Evolutionary conservation across 768 basidiomycete genomes (phyloP).

Genomic region (Xerocomellus intermedius): DNA sequence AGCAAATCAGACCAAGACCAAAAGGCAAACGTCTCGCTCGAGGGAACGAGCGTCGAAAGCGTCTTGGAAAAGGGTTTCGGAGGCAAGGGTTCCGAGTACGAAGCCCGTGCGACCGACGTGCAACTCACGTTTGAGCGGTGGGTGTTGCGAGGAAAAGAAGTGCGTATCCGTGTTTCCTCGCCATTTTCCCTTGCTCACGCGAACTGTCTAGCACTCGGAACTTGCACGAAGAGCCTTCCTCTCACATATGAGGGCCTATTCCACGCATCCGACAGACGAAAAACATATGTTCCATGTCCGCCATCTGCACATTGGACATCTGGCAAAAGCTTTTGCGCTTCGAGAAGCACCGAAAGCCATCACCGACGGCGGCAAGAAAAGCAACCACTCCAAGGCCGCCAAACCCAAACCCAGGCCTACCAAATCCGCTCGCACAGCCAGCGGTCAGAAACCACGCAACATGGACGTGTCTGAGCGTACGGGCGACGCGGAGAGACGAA

Average conservation of each 20-base stretch:
- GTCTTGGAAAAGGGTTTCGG: conserved; percentile 84
- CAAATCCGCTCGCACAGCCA: conserved; percentile 11
- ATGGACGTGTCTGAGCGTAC: conserved; percentile 38
- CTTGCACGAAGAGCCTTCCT: conserved; percentile 83
- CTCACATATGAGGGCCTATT: conserved; percentile 94
- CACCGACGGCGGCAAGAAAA: conserved; percentile 25
- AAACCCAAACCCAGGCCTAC: conserved; percentile 5
- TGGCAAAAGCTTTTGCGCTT: conserved; percentile 88
- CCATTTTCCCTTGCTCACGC: conserved; percentile 3
- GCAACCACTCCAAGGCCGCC: background rate
- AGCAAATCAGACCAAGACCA: conserved; percentile 27
- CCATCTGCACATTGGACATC: conserved; percentile 90
- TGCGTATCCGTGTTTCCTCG: conserved; percentile 35
- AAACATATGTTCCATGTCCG: conserved; percentile 97
- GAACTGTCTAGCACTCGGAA: conserved; percentile 59
- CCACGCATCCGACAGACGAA: conserved; percentile 93
- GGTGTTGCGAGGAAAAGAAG: conserved; percentile 74
- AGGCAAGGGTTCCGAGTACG: conserved; percentile 75
- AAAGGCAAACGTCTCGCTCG: conserved; percentile 49
- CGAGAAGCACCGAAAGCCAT: conserved; percentile 72
- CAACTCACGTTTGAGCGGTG: conserved; percentile 94
- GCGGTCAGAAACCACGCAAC: conserved; percentile 25
- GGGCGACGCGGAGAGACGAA: conserved; percentile 70
- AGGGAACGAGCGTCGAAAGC: conserved; percentile 61
- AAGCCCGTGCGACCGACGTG: conserved; percentile 90